Evolutionary conservation across 2,329 filamentous ascomycete species (phyloP).

Genomic region (Fusarium siculi): DNA sequence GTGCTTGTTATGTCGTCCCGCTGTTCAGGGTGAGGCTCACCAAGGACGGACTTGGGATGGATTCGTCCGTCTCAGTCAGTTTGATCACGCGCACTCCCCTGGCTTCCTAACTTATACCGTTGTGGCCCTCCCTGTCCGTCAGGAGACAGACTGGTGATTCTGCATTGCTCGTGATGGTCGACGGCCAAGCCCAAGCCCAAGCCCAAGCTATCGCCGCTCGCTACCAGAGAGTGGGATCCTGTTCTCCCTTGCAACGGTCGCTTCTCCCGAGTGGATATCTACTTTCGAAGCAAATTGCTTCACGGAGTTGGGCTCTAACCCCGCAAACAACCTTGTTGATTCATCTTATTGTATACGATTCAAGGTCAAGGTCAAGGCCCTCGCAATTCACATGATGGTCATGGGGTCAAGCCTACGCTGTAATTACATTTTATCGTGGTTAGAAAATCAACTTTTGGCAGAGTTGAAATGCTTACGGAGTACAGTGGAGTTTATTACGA

Average conservation of each 20-base stretch:
- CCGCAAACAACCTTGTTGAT: constrained; percentile 31
- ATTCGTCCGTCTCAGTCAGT: constrained; percentile 13
- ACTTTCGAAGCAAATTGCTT: constrained; percentile 30
- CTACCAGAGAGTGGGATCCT: constrained; percentile 20
- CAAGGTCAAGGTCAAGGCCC: constrained; percentile 24
- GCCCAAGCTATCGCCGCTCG: constrained; percentile 19
- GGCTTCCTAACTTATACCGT: constrained; percentile 8
- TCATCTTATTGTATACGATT: constrained; percentile 26
- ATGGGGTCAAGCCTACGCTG: constrained; percentile 17
- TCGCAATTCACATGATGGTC: constrained; percentile 11
- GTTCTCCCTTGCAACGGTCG: constrained; percentile 21
- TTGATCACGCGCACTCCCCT: constrained; percentile 19
- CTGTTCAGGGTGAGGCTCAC: constrained; percentile 17
- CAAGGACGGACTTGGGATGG: not conserved
- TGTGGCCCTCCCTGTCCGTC: constrained; percentile 13
- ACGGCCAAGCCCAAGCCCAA: not conserved
- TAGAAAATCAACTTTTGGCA: not conserved
- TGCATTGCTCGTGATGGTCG: constrained; percentile 9
- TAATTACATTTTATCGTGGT: constrained; percentile 6
- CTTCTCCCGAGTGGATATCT: constrained; percentile 23
- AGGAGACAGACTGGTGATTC: constrained; percentile 27
- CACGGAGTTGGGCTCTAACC: constrained; percentile 23
- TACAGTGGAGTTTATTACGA: constrained; percentile 25
- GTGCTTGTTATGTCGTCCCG: constrained; percentile 11
- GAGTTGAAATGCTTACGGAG: constrained; percentile 10